Evolutionary conservation across 306 rosid species (phyloP).

Genomic region (Benincasa hispida): DNA sequence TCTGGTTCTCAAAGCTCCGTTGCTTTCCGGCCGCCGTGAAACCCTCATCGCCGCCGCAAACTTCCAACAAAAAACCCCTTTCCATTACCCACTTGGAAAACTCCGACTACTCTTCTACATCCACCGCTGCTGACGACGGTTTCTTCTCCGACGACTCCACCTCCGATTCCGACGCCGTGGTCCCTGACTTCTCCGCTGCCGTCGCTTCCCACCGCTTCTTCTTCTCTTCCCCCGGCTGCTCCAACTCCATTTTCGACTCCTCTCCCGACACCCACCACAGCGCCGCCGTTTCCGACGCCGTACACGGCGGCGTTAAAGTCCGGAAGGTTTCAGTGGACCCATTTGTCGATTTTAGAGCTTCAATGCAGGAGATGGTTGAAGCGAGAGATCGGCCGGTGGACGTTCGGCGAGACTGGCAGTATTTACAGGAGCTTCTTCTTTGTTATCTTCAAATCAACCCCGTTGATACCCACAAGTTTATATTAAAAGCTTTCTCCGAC

Average conservation of each 20-base stretch:
- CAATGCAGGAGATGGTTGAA: slow-evolving; percentile 83
- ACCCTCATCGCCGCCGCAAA: slow-evolving; percentile 21
- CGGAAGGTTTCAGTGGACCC: slow-evolving; percentile 61
- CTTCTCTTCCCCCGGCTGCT: slow-evolving; percentile 81
- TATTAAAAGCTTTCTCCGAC: slow-evolving; percentile 73
- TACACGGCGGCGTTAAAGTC: slow-evolving; percentile 34
- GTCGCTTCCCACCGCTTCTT: slow-evolving; percentile 73
- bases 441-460: slow-evolving; percentile 76
- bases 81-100: not conserved
- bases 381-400: slow-evolving; percentile 27
- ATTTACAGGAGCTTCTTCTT: slow-evolving; percentile 63
- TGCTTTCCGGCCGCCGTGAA: slow-evolving; percentile 26
- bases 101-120: slow-evolving; percentile 14
- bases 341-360: slow-evolving; percentile 48
- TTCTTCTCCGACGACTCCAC: slow-evolving; percentile 20
- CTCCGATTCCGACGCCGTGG: slow-evolving; percentile 14
- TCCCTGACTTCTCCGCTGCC: slow-evolving; percentile 54
- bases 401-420: slow-evolving; percentile 42
- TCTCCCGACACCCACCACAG: slow-evolving; percentile 18
- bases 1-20: slow-evolving; percentile 62
- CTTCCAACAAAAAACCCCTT: slow-evolving; percentile 4
- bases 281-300: not conserved
- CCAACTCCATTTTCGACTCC: slow-evolving; percentile 73
- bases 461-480: slow-evolving; percentile 49
- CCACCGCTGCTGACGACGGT: slow-evolving; percentile 17